Conservation (phyloP, 352 stramenopile species). For the Pythium folliculosum region DNA sequence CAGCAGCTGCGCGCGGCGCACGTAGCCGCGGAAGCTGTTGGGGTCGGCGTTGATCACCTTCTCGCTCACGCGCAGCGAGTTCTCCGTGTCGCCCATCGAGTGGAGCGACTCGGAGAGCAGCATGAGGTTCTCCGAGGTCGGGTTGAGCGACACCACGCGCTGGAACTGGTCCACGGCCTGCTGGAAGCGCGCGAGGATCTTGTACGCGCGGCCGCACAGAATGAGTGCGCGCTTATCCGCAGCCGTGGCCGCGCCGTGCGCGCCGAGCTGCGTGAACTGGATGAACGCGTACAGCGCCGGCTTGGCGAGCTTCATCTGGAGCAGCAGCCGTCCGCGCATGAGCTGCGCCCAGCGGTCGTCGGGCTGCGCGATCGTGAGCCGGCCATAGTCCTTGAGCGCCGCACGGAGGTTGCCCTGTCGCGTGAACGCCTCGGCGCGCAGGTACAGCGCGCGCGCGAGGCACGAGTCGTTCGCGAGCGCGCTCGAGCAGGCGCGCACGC, state of each 20-base stretch:
- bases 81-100: slow-evolving; percentile 78
- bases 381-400: slow-evolving; percentile 63
- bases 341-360: slow-evolving; percentile 65
- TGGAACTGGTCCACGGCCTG: slow-evolving; percentile 69
- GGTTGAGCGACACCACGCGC: slow-evolving; percentile 53
- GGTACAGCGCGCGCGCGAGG: slow-evolving; percentile 59
- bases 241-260: background rate
- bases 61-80: slow-evolving; percentile 73
- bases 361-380: slow-evolving; percentile 59
- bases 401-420: slow-evolving; percentile 56
- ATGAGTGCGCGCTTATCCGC: slow-evolving; percentile 50
- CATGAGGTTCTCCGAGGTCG: slow-evolving; percentile 74
- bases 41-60: slow-evolving; percentile 67
- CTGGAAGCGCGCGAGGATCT: slow-evolving; percentile 69
- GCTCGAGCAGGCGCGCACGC: slow-evolving; percentile 62
- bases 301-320: slow-evolving; percentile 57
- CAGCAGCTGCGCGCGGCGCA: slow-evolving; percentile 65
- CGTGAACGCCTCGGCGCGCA: slow-evolving; percentile 66
- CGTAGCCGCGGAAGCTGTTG: slow-evolving; percentile 60
- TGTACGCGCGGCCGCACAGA: slow-evolving; percentile 64
- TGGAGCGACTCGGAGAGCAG: slow-evolving; percentile 78
- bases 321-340: slow-evolving; percentile 53
- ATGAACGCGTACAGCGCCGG: slow-evolving; percentile 79
- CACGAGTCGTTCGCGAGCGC: slow-evolving; percentile 66
- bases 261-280: slow-evolving; percentile 58